These are phyloP conservation scores for Colletotrichum tabaci DNA, from an alignment of 2,329 filamentous ascomycete genomes.

Conservation along the genomic window DNA sequence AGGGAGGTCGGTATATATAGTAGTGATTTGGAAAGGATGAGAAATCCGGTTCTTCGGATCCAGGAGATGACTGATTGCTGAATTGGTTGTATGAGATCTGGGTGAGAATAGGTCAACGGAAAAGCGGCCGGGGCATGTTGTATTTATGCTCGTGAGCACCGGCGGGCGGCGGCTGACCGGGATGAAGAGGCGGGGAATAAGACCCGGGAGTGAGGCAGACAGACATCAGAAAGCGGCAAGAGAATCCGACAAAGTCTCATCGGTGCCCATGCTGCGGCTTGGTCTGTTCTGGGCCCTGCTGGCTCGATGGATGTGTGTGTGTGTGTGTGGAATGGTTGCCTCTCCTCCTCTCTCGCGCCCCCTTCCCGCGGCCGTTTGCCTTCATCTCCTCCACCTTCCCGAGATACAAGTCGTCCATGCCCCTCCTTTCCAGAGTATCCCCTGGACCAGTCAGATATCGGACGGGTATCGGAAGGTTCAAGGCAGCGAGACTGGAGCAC, in stretches of 20 bases:
- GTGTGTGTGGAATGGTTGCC: background rate
- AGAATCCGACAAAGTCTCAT: constrained; percentile 35
- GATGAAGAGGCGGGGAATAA: constrained; percentile 30
- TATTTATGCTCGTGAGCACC: constrained; percentile 40
- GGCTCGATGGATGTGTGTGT: background rate
- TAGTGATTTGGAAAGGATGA: background rate
- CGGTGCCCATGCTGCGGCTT: background rate
- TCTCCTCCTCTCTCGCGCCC: constrained; percentile 17
- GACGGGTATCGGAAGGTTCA: constrained; percentile 30
- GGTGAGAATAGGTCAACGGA: background rate
- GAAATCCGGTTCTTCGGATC: constrained; percentile 24
- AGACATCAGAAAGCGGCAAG: constrained; percentile 33
- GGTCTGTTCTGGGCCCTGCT: constrained; percentile 19
- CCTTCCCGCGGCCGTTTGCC: constrained; percentile 7
- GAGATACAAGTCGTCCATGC: constrained; percentile 37
- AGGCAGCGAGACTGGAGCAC: constrained; percentile 29
- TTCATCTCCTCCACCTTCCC: constrained; percentile 38
- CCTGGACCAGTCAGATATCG: constrained; percentile 28
- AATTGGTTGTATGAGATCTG: constrained; percentile 31
- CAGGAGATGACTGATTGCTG: constrained; percentile 3
- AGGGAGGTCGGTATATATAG: constrained; percentile 37
- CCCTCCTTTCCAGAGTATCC: constrained; percentile 42
- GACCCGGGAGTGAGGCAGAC: constrained; percentile 8
- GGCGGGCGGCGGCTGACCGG: constrained; percentile 22
- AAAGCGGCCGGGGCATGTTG: constrained; percentile 24